Percentiles rank a stretch among this genome's conserved stretches.
Evolutionary conservation across 345 rosid genomes (phyloP).

Genomic region (Eucalyptus caleyi): DNA sequence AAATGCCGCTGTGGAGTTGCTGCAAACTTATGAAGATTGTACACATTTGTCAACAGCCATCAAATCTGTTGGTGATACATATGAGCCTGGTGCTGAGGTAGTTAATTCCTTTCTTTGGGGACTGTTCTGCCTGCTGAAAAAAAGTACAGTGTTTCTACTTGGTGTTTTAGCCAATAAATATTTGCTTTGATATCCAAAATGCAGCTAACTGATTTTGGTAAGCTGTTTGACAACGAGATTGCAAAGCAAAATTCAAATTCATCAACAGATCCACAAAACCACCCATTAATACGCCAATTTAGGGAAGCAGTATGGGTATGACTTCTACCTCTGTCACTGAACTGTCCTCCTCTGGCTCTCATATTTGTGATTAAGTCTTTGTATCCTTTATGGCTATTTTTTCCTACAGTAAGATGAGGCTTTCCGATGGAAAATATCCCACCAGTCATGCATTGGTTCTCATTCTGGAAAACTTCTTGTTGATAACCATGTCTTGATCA

Average conservation of each 20-base stretch:
- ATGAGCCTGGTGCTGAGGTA: slow-evolving; percentile 59
- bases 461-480: not conserved
- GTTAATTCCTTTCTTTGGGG: not conserved
- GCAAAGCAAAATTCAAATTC: slow-evolving; percentile 31
- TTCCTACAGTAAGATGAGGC: not conserved
- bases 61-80: slow-evolving; percentile 46
- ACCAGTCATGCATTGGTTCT: not conserved
- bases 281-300: slow-evolving; percentile 54
- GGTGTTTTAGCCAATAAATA: not conserved
- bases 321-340: not conserved
- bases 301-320: slow-evolving; percentile 83
- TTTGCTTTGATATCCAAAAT: not conserved
- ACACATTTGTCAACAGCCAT: slow-evolving; percentile 34
- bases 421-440: not conserved
- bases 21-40: slow-evolving; percentile 39
- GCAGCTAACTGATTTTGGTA: slow-evolving; percentile 73
- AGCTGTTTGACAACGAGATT: slow-evolving; percentile 52
- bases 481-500: not conserved
- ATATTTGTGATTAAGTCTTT: not conserved
- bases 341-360: not conserved
- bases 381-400: not conserved
- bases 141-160: not conserved
- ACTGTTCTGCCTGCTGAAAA: not conserved
- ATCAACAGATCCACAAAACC: slow-evolving; percentile 27
- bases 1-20: slow-evolving; percentile 44